Percentiles rank a stretch among this genome's conserved stretches.
These are phyloP conservation scores for Geotrichum reessii DNA, from an alignment of 1,139 yeast species.

Conservation along the genomic window DNA sequence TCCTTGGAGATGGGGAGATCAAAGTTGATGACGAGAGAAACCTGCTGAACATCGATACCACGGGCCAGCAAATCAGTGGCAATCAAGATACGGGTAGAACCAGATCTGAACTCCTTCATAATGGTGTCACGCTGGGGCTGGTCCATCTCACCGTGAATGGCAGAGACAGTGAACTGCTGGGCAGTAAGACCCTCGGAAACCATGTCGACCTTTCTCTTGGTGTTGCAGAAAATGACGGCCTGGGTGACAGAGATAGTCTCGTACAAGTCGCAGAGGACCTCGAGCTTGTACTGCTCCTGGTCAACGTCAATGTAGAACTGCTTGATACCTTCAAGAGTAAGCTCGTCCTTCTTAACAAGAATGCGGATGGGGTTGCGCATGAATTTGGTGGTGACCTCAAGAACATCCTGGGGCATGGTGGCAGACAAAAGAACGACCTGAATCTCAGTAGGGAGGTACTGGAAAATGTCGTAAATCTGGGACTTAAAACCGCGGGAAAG, in stretches of 20 bases:
- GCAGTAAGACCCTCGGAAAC: conserved; percentile 82
- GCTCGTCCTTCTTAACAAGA: conserved; percentile 95
- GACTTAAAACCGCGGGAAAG: conserved; percentile 94
- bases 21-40: conserved; percentile 94
- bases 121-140: conserved; percentile 96
- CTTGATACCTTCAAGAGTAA: conserved; percentile 96
- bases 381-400: conserved; percentile 94
- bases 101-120: conserved; percentile 98
- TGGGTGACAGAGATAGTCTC: conserved; percentile 97
- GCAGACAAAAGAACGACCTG: conserved; percentile 97
- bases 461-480: conserved; percentile 95
- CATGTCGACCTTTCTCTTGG: conserved; percentile 94
- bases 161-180: conserved; percentile 89
- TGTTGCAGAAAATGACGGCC: conserved; percentile 99
- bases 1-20: conserved; percentile 96
- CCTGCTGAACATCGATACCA: conserved; percentile 99
- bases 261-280: conserved; percentile 93
- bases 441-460: conserved; percentile 86
- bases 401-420: conserved; percentile 95
- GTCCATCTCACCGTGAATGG: conserved; percentile 96
- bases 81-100: conserved; percentile 94
- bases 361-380: conserved; percentile 97
- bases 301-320: conserved; percentile 95
- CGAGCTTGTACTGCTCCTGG: conserved; percentile 87
- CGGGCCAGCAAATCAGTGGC: conserved; percentile 97